Evolutionary conservation across 208 protist species (phyloP), one percentile per base, ranked within the genome.

Genomic region (Entamoeba dispar): DNA sequence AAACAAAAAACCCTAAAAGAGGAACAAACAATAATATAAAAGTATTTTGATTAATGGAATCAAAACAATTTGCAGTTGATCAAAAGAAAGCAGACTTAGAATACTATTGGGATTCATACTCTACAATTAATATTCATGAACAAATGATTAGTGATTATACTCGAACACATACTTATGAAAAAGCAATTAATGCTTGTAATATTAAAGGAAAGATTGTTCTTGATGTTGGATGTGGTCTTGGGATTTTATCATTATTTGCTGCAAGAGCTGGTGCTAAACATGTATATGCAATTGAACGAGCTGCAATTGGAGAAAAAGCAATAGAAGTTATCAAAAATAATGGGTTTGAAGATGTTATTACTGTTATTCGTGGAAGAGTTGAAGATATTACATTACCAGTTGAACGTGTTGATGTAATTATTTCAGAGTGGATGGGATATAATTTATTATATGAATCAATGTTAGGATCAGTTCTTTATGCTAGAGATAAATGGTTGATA

Each of bases 141-240:
- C 97, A 99, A 95, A 99, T 99, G 98, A 95, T 99, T 50, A 98
- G 98, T 94, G 98, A 99, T 95, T 94, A 96, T 92, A 97, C 98
- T 91, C 96, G 99, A 94, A 99, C 98, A 43, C 95, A 96, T 47
- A 96, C 97, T 77, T 99, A 99, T 95, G 95, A 97, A 92, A 96
- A 97, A 91, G 97, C 98, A 17, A 99, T 99, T 94, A 99, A 99
- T 93, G 5, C 34, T 31, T n/a, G 49, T 92, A 93, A 98, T 69
- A 98, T 99, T 93, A 94, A 96, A 94, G 96, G 95, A 73, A 97
- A 98, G 93, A 94, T 97, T 86, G 96, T 98, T 5, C 93, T 98
- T 31, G 98, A 98, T 93, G 98, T 97, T 93, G 98, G 98, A 50
- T 98, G 97, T 93, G 98, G 98, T 57, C 98, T 97, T n/a, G 98